Conservation (phyloP, 2,329 filamentous ascomycete genomes). For the Penicillium sp. region DNA sequence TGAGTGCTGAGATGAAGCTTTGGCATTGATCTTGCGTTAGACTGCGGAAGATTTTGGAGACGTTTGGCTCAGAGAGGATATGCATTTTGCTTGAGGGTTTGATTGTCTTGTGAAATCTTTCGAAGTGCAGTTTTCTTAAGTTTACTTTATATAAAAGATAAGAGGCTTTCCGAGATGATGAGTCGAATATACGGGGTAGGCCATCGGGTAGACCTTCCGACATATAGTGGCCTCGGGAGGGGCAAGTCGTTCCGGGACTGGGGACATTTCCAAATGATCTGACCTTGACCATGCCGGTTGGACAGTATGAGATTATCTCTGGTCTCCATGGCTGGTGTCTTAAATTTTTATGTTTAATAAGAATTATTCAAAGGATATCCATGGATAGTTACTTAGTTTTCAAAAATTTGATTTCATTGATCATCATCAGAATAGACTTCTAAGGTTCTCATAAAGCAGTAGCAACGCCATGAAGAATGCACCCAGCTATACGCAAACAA, state of each 20-base stretch:
- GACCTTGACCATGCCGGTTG: background rate
- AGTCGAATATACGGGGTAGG: background rate
- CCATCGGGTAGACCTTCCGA: constrained; percentile 5
- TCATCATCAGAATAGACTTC: constrained; percentile 16
- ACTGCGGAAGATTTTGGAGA: constrained; percentile 33
- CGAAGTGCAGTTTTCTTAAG: too few relatives aligned
- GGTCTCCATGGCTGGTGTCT: too few relatives aligned
- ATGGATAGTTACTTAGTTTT: too few relatives aligned
- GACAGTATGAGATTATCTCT: background rate
- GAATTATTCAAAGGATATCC: too few relatives aligned
- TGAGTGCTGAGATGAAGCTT: constrained; percentile 36
- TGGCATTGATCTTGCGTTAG: constrained; percentile 34
- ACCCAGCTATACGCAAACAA: constrained; percentile 20
- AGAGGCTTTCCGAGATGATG: background rate
- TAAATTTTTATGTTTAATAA: too few relatives aligned
- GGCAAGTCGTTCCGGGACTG: background rate
- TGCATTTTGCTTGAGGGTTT: constrained; percentile 27
- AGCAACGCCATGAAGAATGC: constrained; percentile 21
- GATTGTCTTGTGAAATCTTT: background rate
- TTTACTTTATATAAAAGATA: background rate
- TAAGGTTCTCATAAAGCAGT: background rate
- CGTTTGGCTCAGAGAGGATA: constrained; percentile 33
- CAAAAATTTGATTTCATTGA: constrained; percentile 6
- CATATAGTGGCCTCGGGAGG: background rate
- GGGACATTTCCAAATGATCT: background rate